Evolutionary conservation across 805 yeast genomes (phyloP), one percentile per base, ranked within the genome.

Genomic region (Suhomyces canberraensis): DNA sequence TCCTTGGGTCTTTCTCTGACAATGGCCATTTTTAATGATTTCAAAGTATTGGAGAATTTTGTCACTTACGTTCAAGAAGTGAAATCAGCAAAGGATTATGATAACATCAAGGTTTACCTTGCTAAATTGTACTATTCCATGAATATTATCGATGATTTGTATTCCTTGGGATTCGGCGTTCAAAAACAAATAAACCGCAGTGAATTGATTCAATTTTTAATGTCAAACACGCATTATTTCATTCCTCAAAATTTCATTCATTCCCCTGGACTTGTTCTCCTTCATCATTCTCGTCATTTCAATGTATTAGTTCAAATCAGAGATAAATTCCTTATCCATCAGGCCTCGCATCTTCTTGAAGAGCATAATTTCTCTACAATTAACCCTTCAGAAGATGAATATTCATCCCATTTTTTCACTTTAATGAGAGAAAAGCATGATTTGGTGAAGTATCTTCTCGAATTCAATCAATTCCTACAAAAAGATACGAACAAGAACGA

Each of bases 1-100:
- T 75, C 84, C 5, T 59, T 78, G 26, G 79, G 81, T 1, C 63
- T 83, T 19, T 69, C 78, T 3, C 61, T 55, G 29, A 64, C 82
- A 1, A 66, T 72, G 11, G 60, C 79, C 1, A 66, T 79, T 11
- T 75, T 80, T 50, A 76, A 76, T 51, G 87, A 80, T 47, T 73
- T 78, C 55, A 71, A 71, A 43, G 56, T 81, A 7, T 66, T 67
- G 45, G 69, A 73, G 36, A 61, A 66, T 32, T 62, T 68, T 47
- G 58, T 66, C 19, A 72, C 66, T 38, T 56, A 64, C 8, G 3
- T 16, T 8, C 29, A 32, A n/a, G 20, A 20, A 11, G 45, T 59
- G 8, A 57, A 66, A 45, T 27, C 43, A 33, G 25, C 25, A 28
- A 35, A 40, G 11, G 45, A 50, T 21, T 40, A 33, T 26, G 69